Evolutionary conservation across 176 grass and related monocot species (phyloP).

Genomic region (Carex cristatella): DNA sequence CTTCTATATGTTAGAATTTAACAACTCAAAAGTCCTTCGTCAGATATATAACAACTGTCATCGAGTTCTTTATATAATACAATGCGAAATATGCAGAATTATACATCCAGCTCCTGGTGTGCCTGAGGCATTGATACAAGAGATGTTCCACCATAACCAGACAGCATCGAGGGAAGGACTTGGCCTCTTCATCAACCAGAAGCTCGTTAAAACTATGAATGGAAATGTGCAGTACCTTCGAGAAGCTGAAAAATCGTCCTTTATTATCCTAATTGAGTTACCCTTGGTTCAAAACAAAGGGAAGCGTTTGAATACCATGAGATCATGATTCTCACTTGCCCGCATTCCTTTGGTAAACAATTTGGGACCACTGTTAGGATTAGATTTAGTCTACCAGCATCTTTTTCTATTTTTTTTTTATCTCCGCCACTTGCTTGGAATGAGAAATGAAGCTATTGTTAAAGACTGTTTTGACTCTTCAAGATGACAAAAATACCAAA

Average conservation of each 20-base stretch:
- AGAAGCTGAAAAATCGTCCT: slow-evolving; percentile 66
- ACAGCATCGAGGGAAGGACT: slow-evolving; percentile 67
- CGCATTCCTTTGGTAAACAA: not conserved
- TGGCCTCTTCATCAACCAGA: slow-evolving; percentile 75
- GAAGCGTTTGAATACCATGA: slow-evolving; percentile 26
- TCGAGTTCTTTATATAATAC: not conserved
- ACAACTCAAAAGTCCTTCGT: not conserved
- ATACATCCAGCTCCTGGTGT: slow-evolving; percentile 78
- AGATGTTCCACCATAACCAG: slow-evolving; percentile 78
- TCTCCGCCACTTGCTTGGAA: not conserved
- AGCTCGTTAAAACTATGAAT: slow-evolving; percentile 82
- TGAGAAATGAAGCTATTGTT: slow-evolving; percentile 1
- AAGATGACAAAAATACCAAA: not conserved
- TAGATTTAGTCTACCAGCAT: not conserved
- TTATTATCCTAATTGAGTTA: slow-evolving; percentile 79
- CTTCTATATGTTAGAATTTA: not conserved
- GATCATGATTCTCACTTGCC: not conserved
- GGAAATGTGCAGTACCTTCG: slow-evolving; percentile 78
- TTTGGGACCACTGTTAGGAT: not conserved
- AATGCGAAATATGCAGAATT: slow-evolving; percentile 44
- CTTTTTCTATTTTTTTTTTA: not conserved
- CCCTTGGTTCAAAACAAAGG: slow-evolving; percentile 44
- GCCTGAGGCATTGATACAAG: slow-evolving; percentile 70
- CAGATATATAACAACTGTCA: not conserved
- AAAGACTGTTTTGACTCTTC: not conserved